Evolutionary conservation across 2,329 filamentous ascomycete genomes (phyloP).

Genomic region (Kalaharituber pfeilii): DNA sequence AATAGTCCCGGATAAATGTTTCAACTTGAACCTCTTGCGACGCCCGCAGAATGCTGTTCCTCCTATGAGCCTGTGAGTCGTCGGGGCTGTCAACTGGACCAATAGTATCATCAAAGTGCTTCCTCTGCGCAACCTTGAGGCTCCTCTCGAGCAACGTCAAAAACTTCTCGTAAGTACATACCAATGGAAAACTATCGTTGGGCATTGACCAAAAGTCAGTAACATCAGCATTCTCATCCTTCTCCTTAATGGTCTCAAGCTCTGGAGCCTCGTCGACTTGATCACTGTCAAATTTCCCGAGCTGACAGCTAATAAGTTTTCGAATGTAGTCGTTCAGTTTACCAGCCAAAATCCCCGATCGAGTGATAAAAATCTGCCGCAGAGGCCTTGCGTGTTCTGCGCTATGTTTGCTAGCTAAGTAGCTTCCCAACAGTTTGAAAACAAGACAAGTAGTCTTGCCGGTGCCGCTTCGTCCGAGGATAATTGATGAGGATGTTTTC

Average conservation of each 20-base stretch:
- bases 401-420: conserved; percentile 12
- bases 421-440: conserved; percentile 24
- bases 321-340: conserved; percentile 20
- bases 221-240: conserved; percentile 4
- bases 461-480: conserved; percentile 25
- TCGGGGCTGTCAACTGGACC: not conserved
- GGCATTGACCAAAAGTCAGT: conserved; percentile 14
- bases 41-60: not conserved
- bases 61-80: too few relatives aligned
- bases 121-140: conserved; percentile 10
- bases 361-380: conserved; percentile 21
- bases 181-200: conserved; percentile 18
- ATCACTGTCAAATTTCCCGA: not conserved
- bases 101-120: not conserved
- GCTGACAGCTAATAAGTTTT: conserved; percentile 18
- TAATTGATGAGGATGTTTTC: conserved; percentile 21
- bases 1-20: not conserved
- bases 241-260: not conserved
- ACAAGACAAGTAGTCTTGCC: conserved; percentile 25
- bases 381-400: not conserved
- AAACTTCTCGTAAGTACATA: conserved; percentile 23
- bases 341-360: conserved; percentile 20
- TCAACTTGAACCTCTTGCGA: not conserved
- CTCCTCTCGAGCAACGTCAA: conserved; percentile 19
- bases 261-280: not conserved